phyloP scores from a whole-genome alignment of 345 rosid species.

The Eucalyptus tenuipes region DNA sequence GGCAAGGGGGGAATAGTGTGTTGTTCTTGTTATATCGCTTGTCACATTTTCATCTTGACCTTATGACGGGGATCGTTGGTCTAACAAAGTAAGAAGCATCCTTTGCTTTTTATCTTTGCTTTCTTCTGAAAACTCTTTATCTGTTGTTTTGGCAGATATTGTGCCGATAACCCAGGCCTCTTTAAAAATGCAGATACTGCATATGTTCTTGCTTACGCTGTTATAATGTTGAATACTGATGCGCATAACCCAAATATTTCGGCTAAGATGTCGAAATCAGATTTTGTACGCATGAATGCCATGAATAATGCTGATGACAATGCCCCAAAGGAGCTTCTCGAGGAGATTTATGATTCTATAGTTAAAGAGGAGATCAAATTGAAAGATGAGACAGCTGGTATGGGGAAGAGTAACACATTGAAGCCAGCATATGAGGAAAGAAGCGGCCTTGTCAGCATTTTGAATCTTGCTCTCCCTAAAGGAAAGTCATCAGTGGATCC shows the following conservation, averaged over 20 bases:
- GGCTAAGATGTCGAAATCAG: conserved; percentile 97
- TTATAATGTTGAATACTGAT: conserved; percentile 95
- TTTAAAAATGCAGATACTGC: conserved; percentile 98
- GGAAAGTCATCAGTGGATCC: conserved; percentile 56
- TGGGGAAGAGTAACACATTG: conserved; percentile 46
- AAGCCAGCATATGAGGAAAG: conserved; percentile 86
- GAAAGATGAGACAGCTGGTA: conserved; percentile 60
- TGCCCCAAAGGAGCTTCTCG: conserved; percentile 78
- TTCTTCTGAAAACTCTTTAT: not conserved
- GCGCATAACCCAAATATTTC: conserved; percentile 95
- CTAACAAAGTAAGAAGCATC: not conserved
- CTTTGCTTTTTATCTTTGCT: not conserved
- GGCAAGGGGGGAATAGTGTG: not conserved
- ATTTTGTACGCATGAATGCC: conserved; percentile 81
- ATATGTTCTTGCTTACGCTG: conserved; percentile 98
- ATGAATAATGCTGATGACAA: conserved; percentile 64
- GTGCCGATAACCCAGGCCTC: conserved; percentile 91
- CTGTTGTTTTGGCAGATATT: conserved; percentile 47
- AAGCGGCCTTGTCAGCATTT: conserved; percentile 79
- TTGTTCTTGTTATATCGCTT: not conserved
- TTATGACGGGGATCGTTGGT: not conserved
- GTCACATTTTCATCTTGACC: not conserved
- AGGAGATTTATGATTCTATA: conserved; percentile 91
- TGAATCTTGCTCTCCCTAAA: conserved; percentile 84
- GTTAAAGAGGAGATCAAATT: conserved; percentile 91